Percentiles rank a stretch among this genome's conserved stretches.
Evolutionary conservation across 495 filamentous ascomycete genomes (phyloP).

Genomic region (Gamarada debralockiae): DNA sequence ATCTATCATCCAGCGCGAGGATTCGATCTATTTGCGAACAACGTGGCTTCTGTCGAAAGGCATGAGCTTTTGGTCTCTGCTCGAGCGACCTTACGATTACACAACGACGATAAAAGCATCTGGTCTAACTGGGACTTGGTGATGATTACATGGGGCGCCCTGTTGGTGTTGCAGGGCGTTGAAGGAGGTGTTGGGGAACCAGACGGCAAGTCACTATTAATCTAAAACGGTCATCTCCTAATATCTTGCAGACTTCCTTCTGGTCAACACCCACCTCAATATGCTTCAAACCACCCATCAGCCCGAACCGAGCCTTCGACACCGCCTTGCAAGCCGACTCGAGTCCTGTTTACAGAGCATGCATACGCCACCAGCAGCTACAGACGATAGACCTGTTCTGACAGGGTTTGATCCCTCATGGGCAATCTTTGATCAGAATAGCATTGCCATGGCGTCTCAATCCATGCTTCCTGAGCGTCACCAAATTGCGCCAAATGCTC

Average conservation of each 20-base stretch:
- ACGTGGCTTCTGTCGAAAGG: conserved; percentile 32
- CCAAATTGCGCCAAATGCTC: not conserved
- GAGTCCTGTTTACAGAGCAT: conserved; percentile 36
- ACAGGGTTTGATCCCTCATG: conserved; percentile 30
- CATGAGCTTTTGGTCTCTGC: conserved; percentile 37
- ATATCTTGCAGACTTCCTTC: conserved; percentile 28
- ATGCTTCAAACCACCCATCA: conserved; percentile 30
- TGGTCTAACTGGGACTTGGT: conserved; percentile 38
- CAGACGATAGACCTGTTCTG: conserved; percentile 21
- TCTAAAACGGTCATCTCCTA: not conserved
- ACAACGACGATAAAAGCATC: conserved; percentile 36
- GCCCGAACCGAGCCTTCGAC: conserved; percentile 32
- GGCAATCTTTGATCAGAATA: conserved; percentile 40
- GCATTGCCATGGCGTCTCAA: conserved; percentile 29
- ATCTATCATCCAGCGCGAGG: conserved; percentile 43
- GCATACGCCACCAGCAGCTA: conserved; percentile 34
- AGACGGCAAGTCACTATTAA: conserved; percentile 26
- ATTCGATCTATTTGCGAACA: conserved; percentile 36
- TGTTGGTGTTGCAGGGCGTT: conserved; percentile 35
- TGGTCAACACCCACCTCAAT: conserved; percentile 34
- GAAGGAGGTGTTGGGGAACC: conserved; percentile 37
- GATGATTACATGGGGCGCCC: conserved; percentile 40
- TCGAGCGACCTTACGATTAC: conserved; percentile 31
- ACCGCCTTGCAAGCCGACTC: conserved; percentile 30
- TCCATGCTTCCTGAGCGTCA: not conserved